phyloP scores from a whole-genome alignment of 768 basidiomycete species.

The Naganishia kalamii region DNA sequence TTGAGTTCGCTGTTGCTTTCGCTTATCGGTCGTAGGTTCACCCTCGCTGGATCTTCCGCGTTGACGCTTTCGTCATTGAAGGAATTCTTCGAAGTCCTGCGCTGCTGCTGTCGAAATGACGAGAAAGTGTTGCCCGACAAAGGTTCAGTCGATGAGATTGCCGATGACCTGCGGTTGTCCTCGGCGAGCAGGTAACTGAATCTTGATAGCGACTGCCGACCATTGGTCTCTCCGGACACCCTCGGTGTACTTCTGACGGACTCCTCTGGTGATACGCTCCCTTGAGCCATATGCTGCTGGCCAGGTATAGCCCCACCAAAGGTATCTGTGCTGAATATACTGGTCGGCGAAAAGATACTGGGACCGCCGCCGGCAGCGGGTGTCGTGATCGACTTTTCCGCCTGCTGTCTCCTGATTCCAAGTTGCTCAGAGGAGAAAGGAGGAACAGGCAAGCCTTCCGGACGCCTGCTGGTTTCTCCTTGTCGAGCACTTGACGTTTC shows the following conservation, averaged over 20 bases:
- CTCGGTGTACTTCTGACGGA: too few relatives aligned
- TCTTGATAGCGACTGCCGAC: not conserved
- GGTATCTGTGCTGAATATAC: slow-evolving; percentile 8
- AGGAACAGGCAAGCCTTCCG: not conserved
- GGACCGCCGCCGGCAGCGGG: not conserved
- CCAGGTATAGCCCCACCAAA: not conserved
- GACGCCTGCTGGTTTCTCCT: not conserved
- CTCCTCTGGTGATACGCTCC: not conserved
- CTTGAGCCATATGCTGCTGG: not conserved
- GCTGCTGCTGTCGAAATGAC: not conserved
- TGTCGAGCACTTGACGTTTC: not conserved
- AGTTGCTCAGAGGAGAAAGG: not conserved
- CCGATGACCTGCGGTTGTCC: not conserved
- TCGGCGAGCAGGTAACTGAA: slow-evolving; percentile 5
- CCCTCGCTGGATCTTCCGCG: too few relatives aligned
- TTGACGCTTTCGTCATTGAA: too few relatives aligned
- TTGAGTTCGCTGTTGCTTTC: not conserved
- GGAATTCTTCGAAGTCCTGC: not conserved
- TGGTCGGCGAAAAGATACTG: not conserved
- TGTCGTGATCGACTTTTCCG: not conserved
- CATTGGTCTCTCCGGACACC: not conserved
- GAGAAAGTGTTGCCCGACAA: not conserved
- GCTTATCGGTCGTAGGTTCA: too few relatives aligned
- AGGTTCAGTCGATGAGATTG: not conserved
- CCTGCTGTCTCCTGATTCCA: not conserved